These are phyloP conservation scores for Agaricus sinodeliciosus DNA, from an alignment of 768 basidiomycete genomes.

Conservation along the genomic window DNA sequence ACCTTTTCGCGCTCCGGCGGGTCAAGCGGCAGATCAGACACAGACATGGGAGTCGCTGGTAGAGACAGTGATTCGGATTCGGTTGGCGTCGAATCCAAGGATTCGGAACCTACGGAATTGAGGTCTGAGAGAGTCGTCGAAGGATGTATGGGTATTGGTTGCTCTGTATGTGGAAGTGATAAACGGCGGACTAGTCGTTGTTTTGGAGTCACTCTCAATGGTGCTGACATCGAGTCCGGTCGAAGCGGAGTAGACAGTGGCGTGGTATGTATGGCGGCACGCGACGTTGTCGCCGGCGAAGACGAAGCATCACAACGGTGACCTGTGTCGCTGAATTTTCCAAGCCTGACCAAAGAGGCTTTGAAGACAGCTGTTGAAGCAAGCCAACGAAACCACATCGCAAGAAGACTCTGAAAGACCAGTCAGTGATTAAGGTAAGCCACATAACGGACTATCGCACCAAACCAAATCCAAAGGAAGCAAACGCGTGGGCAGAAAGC, in stretches of 20 bases:
- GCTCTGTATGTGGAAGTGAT: background rate
- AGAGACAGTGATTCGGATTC: background rate
- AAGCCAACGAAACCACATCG: conserved; percentile 37
- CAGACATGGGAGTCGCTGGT: conserved; percentile 14
- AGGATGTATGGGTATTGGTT: background rate
- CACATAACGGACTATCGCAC: conserved; percentile 19
- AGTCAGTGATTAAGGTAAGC: background rate
- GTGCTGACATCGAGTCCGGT: too few relatives aligned
- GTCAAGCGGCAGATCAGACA: conserved; percentile 1
- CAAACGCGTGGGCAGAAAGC: conserved; percentile 26
- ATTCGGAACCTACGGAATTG: background rate
- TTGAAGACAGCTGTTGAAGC: conserved; percentile 18
- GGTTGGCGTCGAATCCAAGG: background rate
- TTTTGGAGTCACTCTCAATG: too few relatives aligned
- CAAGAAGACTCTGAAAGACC: conserved; percentile 33
- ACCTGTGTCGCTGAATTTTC: background rate
- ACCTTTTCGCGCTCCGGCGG: background rate
- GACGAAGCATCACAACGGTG: conserved; percentile 7
- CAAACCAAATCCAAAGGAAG: conserved; percentile 32
- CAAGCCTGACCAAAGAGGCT: background rate
- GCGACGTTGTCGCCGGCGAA: background rate
- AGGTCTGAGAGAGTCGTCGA: background rate
- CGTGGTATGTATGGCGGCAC: conserved; percentile 10
- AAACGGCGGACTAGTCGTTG: background rate
- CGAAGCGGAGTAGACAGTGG: conserved; percentile 17